Base-by-base conservation (phyloP, 148 eudicot genomes). In the Agrostemma githago region DNA sequence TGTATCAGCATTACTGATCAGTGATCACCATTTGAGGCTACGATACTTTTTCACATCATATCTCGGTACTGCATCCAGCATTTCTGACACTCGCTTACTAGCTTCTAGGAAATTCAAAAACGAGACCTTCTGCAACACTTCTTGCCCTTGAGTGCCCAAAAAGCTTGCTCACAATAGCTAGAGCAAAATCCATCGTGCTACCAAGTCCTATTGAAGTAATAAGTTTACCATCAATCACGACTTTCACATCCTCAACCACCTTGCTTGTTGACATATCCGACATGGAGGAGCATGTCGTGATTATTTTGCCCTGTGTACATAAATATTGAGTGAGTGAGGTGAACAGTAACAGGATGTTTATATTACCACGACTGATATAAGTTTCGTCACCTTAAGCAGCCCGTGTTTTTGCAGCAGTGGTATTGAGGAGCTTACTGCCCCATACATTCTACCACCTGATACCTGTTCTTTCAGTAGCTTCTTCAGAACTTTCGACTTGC, bases 121-220 rank as follows among this genome's bases (percentile, higher is more conserved):
- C 98, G 40, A 95, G 92, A 53, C 93, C 97, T 82, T 89, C 97
- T 15, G 98, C 97, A 15, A 95, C 96, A 81, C 98, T 86, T 84
- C 96, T 92, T 58, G 98, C 97, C 74, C 98, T 86, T 44, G 87
- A 83, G 75, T 87, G 86, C 68, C 93, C 97, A 46, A 90, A 92
- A 76, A 92, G 79, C 84, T 95, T 95, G 78, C 84, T 78, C 51
- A 95, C 97, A 42, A 95, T 90, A 81, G 93, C 89, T 73, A 95
- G 87, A 26, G 89, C 83, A 82, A 92, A 88, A 75, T 90, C 91
- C 8, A 81, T 79, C 71, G 88, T 76, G 53, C 83, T 82, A 66
- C 86, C 77, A 38, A 91, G 87, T 59, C 98, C 98, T 66, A 78
- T 86, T 77, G 96, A 77, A 26, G 97, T 95, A 79, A 95, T 92